Conservation (phyloP, 2,329 filamentous ascomycete genomes). For the Eurotiales sp. region DNA sequence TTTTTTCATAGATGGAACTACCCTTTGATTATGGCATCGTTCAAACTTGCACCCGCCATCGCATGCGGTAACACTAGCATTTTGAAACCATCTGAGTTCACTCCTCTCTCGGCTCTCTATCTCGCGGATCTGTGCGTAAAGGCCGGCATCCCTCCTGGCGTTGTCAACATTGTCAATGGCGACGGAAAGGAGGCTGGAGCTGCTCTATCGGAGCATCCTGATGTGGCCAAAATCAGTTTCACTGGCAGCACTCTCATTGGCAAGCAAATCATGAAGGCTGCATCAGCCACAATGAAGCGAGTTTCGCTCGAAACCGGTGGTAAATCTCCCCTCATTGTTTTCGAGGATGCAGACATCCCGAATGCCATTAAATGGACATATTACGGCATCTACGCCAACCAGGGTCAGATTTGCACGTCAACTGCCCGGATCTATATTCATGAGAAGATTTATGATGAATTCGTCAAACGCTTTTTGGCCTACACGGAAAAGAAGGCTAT, state of each 20-base stretch:
- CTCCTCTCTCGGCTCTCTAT: conserved; percentile 76
- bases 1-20: conserved; percentile 22
- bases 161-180: background rate
- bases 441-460: conserved; percentile 49
- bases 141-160: conserved; percentile 14
- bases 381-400: conserved; percentile 49
- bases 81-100: conserved; percentile 68
- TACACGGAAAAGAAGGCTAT: conserved; percentile 41
- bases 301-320: conserved; percentile 54
- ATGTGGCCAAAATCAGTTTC: conserved; percentile 56
- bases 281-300: conserved; percentile 50
- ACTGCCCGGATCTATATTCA: conserved; percentile 57
- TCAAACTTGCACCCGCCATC: conserved; percentile 26
- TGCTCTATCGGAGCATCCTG: conserved; percentile 50
- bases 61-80: conserved; percentile 19
- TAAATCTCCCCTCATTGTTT: conserved; percentile 55
- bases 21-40: conserved; percentile 14
- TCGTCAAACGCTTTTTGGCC: conserved; percentile 20
- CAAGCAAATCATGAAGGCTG: conserved; percentile 48
- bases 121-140: conserved; percentile 17
- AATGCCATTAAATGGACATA: conserved; percentile 32
- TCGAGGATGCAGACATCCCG: conserved; percentile 49
- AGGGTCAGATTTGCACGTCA: conserved; percentile 53
- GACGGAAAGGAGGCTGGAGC: conserved; percentile 48
- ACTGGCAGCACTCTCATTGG: conserved; percentile 53